Base-by-base conservation (phyloP, 2,329 filamentous ascomycete genomes). In the Daldinia eschscholtzii region DNA sequence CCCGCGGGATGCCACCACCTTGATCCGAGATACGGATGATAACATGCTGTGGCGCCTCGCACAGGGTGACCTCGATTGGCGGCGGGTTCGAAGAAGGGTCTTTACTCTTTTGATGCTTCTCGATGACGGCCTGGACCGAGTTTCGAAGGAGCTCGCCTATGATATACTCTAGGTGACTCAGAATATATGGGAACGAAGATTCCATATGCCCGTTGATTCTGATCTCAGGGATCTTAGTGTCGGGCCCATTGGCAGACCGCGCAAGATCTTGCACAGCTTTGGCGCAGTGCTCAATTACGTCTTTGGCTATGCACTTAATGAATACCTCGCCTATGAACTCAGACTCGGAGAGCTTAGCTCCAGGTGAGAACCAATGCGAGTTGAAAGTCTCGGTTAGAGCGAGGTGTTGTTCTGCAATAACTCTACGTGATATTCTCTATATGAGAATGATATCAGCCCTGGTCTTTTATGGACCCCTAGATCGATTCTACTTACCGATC, bases 321-420 rank as follows among this genome's bases (percentile, higher is more conserved):
- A 99, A 97, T 13, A 99, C 94, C 78, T 98, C 94, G 67, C 96
- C 96, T 15, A 99, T 93, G 76, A 97, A 97, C 70, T 98, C 95
- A 56, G 92, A 84, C 64, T 89, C 87, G 44, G 88, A 86, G 42
- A 91, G 86, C 72, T 91, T 91, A 2, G 92, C 90, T 69, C 93
- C 89, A 0, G 93, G 92, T 64, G 94, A 95, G 83, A 97, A 94
- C 89, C 93, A 94, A 1, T 93, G 91, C 0, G 93, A 92, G 79
- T 96, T 91, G 83, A 94, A 98, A 1, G 94, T 98, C 74, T 98
- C 94, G 4, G 94, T 97, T 18, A 99, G 87, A 9, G 96, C 94
- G 41, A 99, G 89, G 78, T 99, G 96, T 77, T 99, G 96, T 81
- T 99, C 96, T 37, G 96, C 96, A 77, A 99, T 99, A 72, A 98